Evolutionary conservation across 2,329 filamentous ascomycete genomes (phyloP).

Genomic region (Dactylellina haptotyla): DNA sequence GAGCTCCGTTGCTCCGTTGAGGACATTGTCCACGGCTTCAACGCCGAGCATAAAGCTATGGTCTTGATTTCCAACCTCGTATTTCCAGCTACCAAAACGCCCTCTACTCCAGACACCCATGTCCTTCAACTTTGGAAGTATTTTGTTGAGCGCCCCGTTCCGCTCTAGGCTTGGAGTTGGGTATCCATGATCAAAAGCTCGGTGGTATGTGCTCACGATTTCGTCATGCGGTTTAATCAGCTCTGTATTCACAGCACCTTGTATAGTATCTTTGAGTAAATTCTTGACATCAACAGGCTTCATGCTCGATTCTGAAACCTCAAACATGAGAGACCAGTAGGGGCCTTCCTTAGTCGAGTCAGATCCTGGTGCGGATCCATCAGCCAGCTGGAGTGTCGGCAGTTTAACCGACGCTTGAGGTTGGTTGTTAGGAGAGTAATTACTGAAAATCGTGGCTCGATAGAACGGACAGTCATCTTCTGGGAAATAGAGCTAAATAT

Average conservation of each 20-base stretch:
- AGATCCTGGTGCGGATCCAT: slow-evolving; percentile 82
- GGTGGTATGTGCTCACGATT: slow-evolving; percentile 98
- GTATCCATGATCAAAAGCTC: slow-evolving; percentile 97
- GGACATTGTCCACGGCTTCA: slow-evolving; percentile 88
- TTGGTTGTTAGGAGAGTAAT: slow-evolving; percentile 99
- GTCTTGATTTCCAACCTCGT: slow-evolving; percentile 77
- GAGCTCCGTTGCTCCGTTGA: slow-evolving; percentile 87
- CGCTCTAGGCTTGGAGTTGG: slow-evolving; percentile 94
- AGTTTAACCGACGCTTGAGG: slow-evolving; percentile 83
- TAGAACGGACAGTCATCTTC: slow-evolving; percentile 99
- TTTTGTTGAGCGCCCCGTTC: slow-evolving; percentile 89
- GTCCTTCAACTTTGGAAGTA: slow-evolving; percentile 90
- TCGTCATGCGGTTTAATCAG: slow-evolving; percentile 92
- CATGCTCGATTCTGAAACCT: slow-evolving; percentile 93
- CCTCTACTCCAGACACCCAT: slow-evolving; percentile 94
- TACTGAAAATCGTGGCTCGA: slow-evolving; percentile 99
- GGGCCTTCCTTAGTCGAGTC: slow-evolving; percentile 82
- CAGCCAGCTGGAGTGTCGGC: slow-evolving; percentile 82
- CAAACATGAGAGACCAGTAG: slow-evolving; percentile 99
- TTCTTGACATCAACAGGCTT: slow-evolving; percentile 91
- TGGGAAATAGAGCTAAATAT: slow-evolving; percentile 86
- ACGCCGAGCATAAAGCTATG: slow-evolving; percentile 98
- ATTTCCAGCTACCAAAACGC: slow-evolving; percentile 97
- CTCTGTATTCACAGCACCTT: slow-evolving; percentile 96
- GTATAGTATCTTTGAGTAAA: slow-evolving; percentile 88